Evolutionary conservation across 768 basidiomycete species (phyloP), one percentile per base, ranked within the genome.

Genomic region (Hortiboletus campestris): DNA sequence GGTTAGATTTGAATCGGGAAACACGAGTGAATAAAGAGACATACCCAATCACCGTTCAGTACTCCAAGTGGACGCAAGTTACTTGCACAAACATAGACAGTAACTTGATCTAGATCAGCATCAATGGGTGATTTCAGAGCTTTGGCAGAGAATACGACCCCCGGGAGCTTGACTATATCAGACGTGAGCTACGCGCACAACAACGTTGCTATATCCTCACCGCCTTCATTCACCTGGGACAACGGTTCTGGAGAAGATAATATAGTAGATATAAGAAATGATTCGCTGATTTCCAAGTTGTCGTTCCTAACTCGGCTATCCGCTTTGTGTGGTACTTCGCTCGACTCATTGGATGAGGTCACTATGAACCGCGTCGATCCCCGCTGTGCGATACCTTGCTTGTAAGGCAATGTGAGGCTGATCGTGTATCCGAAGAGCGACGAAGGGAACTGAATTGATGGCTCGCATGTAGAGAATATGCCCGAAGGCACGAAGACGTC

Each of bases 31-130:
- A 36, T 2, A 35, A 39, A 38, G 2, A 44, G 10, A 60, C 78
- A 43, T 69, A 89, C 91, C 92, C 91, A 94, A 64, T 92, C 91
- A 32, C 86, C 86, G 58, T 82, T 80, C 47, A 90, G 75, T 7
- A 86, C 67, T 14, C 91, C 90, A 40, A 89, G 72, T 49, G 75
- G 80, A 38, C 81, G 79, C 16, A 94, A 75, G 55, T 88, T 84
- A n/a, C 75, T 64, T 2, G 87, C 84, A 32, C 79, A 78, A 34
- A 89, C 61, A 66, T 86, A 89, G 0, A 91, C 60, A 4, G 85
- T 80, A 40, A 72, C 74, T 47, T 86, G 79, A 50, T 86, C 84
- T 35, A 77, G 62, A 11, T 66, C 46, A 2, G 40, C 16, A 29
- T 76, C 72, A 13, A 75, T 60, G 2, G 74, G 74, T 2, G 59